Base-by-base conservation (phyloP, 208 protist genomes). In the Porcisia hertigi region DNA sequence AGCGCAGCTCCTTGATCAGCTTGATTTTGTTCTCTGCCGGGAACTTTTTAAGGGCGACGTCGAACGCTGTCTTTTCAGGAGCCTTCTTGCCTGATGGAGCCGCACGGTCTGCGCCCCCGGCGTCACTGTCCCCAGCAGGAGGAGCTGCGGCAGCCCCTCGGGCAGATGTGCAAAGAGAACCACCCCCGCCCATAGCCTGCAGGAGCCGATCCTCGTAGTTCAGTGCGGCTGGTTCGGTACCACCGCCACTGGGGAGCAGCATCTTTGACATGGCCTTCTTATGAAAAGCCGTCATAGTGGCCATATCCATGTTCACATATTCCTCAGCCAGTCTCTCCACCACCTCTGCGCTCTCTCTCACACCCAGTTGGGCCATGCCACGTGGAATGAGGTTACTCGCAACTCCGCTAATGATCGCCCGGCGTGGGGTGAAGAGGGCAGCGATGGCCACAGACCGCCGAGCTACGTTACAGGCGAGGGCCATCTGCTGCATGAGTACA, bases 1-100 rank as follows among this genome's bases (percentile, higher is more conserved):
- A 75, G 45, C 92, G 89, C 18, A 94, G 87, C 79, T 96, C 92
- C 81, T 94, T 94, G 75, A 96, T 96, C 8, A 94, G 81, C 80
- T 96, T 94, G 49, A 96, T 83, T 79, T 94, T 94, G 71, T 87
- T 94, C 63, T 89, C 86, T 20, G 89, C 77, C 9, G 88, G 78
- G 67, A 83, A 96, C 75, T 86, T 88, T 59, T 87, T 90, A 41
- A 96, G 79, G 30, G 92, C 87, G 6, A 96, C 78, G 60, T 94
- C 89, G 64, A 86, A 93, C 6, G 87, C 83, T 2, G 58, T 80
- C 75, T 94, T 94, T 36, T 84, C 89, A 71, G 89, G 87, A 62
- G 88, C 88, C 86, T 92, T 94, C 12, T 66, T 81, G 1, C 81
- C 52, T 3, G 81, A 39, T 1, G 76, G 73, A 5, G 66, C 79